phyloP scores from a whole-genome alignment of 768 basidiomycete genomes.

The Suillus placidus region DNA sequence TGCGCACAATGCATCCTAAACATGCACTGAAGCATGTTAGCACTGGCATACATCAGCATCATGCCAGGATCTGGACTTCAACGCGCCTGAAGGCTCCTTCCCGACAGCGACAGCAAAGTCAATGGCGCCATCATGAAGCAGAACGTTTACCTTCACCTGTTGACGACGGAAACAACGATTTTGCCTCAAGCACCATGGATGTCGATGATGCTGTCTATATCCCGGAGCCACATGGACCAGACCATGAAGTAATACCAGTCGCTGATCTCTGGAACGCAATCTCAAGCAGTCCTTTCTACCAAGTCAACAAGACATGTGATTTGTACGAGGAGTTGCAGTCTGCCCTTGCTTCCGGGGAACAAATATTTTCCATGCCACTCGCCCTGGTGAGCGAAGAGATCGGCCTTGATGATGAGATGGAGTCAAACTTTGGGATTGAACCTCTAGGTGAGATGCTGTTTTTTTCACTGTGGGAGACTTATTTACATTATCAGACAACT shows the following conservation, averaged over 20 bases:
- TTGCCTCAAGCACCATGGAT: background rate
- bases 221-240: background rate
- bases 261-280: background rate
- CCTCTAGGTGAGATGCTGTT: background rate
- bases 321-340: conserved; percentile 10
- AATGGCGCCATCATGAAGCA: background rate
- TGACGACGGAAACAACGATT: background rate
- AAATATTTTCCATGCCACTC: conserved; percentile 9
- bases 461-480: background rate
- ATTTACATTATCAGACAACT: background rate
- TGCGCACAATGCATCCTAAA: background rate
- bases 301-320: conserved; percentile 1
- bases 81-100: background rate
- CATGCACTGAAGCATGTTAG: background rate
- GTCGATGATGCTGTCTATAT: background rate
- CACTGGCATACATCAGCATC: background rate
- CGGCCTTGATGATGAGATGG: conserved; percentile 33
- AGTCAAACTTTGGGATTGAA: background rate
- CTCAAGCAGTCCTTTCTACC: background rate
- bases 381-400: conserved; percentile 5
- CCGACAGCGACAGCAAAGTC: background rate
- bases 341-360: conserved; percentile 9
- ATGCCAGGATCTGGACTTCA: background rate
- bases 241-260: background rate
- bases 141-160: background rate